These are phyloP conservation scores for Tricholoma sp. DNA, from an alignment of 768 basidiomycete genomes.

Conservation along the genomic window DNA sequence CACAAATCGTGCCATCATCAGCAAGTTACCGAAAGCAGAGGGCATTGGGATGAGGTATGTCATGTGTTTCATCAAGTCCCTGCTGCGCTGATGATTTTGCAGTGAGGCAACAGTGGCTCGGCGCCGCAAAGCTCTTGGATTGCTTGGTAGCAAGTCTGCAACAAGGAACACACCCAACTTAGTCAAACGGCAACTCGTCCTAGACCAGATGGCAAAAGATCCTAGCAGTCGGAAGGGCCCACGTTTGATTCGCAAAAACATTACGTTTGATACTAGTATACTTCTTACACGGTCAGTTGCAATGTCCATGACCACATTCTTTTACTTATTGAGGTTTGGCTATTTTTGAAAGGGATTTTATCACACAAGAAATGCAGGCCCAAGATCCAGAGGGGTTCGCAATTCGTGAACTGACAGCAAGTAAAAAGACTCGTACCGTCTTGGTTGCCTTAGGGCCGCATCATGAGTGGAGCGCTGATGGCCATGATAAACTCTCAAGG, in stretches of 20 bases:
- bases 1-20: conserved; percentile 20
- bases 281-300: no score
- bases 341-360: no score
- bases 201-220: conserved; percentile 29
- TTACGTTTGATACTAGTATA: conserved; percentile 22
- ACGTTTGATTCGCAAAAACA: conserved; percentile 19
- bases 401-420: no score
- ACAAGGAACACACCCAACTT: conserved; percentile 18
- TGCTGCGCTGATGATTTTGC: no score
- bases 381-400: no score
- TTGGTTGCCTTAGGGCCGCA: no score
- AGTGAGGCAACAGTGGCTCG: conserved; percentile 25
- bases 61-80: not conserved
- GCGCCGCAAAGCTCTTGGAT: conserved; percentile 17
- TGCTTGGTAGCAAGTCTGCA: conserved; percentile 20
- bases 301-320: no score
- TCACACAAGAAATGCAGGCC: no score
- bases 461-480: conserved; percentile 2
- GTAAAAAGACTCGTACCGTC: no score
- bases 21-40: conserved; percentile 19
- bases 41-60: conserved; percentile 23
- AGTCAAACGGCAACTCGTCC: conserved; percentile 24
- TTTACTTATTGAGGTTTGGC: no score
- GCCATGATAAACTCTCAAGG: not conserved
- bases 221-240: conserved; percentile 22